A percentile compares a stretch with the other conserved stretches of the same genome.
Conservation (phyloP, 1,139 yeast species). For the Pneumocystis jirovecii region DNA sequence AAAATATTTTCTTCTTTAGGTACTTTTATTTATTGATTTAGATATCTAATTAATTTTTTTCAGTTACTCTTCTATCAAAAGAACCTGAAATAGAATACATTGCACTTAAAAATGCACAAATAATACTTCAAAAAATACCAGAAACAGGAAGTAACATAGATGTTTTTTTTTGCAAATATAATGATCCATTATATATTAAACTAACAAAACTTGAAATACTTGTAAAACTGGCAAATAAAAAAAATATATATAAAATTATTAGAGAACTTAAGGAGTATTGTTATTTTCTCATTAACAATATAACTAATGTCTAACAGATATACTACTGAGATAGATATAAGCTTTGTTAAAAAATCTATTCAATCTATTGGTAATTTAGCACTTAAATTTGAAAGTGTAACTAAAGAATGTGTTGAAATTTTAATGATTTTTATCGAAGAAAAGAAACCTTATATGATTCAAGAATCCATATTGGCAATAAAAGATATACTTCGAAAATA, state of each 20-base stretch:
- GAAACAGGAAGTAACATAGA: constrained; percentile 48
- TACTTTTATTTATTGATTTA: neutral
- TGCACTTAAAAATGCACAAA: constrained; percentile 63
- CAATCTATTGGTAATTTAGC: constrained; percentile 85
- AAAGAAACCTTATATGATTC: constrained; percentile 60
- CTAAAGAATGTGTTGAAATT: constrained; percentile 49
- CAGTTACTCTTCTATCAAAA: constrained; percentile 56
- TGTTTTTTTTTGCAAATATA: constrained; percentile 65
- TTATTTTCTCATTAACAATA: neutral
- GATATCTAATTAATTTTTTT: constrained; percentile 9
- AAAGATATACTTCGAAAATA: constrained; percentile 66
- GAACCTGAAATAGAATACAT: constrained; percentile 77
- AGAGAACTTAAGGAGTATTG: constrained; percentile 61
- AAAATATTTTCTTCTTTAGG: constrained; percentile 1
- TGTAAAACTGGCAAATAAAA: constrained; percentile 56
- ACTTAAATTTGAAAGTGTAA: constrained; percentile 47
- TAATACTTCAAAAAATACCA: constrained; percentile 54
- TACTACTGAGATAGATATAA: constrained; percentile 72
- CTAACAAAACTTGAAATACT: constrained; percentile 83
- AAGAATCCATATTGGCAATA: constrained; percentile 63
- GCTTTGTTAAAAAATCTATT: constrained; percentile 75
- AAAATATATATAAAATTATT: constrained; percentile 47
- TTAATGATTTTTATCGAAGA: constrained; percentile 46
- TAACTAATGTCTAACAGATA: neutral
- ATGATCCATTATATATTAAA: constrained; percentile 78